phyloP scores from a whole-genome alignment of 306 rosid species.

The Rosa rugosa region DNA sequence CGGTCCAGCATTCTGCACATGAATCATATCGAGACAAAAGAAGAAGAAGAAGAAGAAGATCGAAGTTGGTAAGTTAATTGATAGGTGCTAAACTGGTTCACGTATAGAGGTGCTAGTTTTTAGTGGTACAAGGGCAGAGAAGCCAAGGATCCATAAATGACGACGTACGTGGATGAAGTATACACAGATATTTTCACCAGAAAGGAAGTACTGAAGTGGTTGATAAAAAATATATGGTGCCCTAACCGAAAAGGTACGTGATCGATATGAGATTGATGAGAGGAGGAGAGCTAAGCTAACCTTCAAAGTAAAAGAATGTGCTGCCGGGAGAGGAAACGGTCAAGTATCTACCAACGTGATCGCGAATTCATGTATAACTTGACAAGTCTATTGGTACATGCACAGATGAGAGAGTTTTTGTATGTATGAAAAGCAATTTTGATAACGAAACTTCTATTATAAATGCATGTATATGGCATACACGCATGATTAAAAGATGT shows the following conservation, averaged over 20 bases:
- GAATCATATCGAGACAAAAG: not conserved
- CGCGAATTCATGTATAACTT: not conserved
- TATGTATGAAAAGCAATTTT: too few species aligned
- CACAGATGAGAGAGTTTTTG: too few species aligned
- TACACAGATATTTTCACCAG: not conserved
- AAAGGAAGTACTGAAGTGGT: too few species aligned
- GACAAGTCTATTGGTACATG: too few species aligned
- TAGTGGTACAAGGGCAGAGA: not conserved
- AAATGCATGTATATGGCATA: too few species aligned
- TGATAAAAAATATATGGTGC: too few species aligned
- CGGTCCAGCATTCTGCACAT: not conserved
- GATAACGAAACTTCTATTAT: too few species aligned
- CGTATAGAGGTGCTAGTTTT: not conserved
- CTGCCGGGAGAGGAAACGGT: too few species aligned
- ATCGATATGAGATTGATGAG: not conserved
- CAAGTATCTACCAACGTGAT: not conserved
- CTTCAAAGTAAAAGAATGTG: not conserved
- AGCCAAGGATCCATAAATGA: not conserved
- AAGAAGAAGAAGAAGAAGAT: not conserved
- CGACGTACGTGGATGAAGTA: not conserved
- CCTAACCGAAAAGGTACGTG: not conserved
- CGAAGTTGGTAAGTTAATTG: not conserved
- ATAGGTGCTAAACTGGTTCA: not conserved
- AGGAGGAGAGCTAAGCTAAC: not conserved
- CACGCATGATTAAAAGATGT: too few species aligned